Conservation (phyloP, 768 basidiomycete genomes). For the Suillus subaureus region DNA sequence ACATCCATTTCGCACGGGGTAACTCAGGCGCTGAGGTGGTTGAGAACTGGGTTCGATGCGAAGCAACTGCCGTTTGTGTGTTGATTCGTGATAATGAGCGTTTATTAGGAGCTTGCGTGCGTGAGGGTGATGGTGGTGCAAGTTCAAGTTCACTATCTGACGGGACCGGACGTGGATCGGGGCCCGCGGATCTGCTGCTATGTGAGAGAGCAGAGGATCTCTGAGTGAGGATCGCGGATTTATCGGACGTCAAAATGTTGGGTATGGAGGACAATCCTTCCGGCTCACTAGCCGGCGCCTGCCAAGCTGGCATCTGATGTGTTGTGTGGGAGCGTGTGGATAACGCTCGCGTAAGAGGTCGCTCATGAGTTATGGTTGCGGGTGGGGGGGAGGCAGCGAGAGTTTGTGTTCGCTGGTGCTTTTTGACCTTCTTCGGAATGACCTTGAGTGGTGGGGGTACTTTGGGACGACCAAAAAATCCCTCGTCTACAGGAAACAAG, state of each 20-base stretch:
- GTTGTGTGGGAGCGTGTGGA: neutral
- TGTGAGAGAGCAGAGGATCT: neutral
- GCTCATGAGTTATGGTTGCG: neutral
- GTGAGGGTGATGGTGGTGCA: neutral
- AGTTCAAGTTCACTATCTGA: neutral
- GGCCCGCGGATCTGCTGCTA: neutral
- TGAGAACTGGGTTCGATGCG: neutral
- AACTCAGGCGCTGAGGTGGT: neutral
- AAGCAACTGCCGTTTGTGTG: neutral
- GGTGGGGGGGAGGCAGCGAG: neutral
- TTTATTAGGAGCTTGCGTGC: neutral
- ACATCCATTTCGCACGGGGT: conserved; percentile 5
- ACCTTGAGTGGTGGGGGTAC: conserved; percentile 19
- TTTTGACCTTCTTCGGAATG: conserved; percentile 4
- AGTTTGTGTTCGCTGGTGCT: conserved; percentile 18
- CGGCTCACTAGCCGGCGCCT: neutral
- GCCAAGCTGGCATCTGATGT: neutral
- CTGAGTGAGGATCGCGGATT: neutral
- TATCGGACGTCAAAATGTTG: neutral
- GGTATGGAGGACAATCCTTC: conserved; percentile 1
- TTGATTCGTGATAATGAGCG: neutral
- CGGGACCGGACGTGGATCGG: too few relatives aligned
- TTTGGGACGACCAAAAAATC: conserved; percentile 25
- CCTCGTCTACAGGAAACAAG: conserved; percentile 20
- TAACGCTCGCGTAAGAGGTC: neutral